Conservation (phyloP, 2,329 filamentous ascomycete genomes). For the Hypoxylon sp. region DNA sequence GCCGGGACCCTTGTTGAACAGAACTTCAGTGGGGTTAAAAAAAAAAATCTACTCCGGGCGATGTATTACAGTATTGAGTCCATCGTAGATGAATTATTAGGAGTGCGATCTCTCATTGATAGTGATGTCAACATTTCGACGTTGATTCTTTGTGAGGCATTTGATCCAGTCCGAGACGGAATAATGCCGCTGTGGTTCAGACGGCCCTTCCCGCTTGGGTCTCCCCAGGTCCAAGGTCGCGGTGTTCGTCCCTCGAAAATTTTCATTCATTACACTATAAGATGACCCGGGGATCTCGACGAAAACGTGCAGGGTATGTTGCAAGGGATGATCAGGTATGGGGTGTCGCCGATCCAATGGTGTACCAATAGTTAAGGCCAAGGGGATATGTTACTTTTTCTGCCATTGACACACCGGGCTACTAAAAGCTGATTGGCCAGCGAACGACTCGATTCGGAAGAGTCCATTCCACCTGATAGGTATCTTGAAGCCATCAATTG, state of each 20-base stretch:
- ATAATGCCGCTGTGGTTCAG: constrained; percentile 12
- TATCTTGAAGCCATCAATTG: constrained; percentile 7
- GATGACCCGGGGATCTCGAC: constrained; percentile 28
- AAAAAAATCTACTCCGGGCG: constrained; percentile 6
- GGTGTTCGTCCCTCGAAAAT: constrained; percentile 19
- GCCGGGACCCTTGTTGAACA: constrained; percentile 17
- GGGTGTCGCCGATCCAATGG: constrained; percentile 31
- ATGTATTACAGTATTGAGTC: constrained; percentile 6
- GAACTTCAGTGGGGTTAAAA: constrained; percentile 23
- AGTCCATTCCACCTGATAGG: constrained; percentile 10
- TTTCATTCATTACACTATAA: constrained; percentile 2
- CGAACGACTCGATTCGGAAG: constrained; percentile 35
- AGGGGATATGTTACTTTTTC: constrained; percentile 26
- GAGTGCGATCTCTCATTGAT: not conserved
- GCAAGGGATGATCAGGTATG: constrained; percentile 22
- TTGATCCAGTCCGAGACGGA: constrained; percentile 2
- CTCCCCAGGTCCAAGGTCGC: constrained; percentile 27
- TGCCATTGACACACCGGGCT: constrained; percentile 15
- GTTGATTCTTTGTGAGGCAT: constrained; percentile 13
- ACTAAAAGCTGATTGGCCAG: constrained; percentile 34
- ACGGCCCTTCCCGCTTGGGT: constrained; percentile 37
- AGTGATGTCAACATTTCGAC: constrained; percentile 8
- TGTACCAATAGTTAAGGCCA: constrained; percentile 14
- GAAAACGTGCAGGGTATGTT: constrained; percentile 25
- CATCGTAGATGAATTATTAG: not conserved